Base-by-base conservation (phyloP, 345 rosid genomes). In the Melaleuca quinquenervia region DNA sequence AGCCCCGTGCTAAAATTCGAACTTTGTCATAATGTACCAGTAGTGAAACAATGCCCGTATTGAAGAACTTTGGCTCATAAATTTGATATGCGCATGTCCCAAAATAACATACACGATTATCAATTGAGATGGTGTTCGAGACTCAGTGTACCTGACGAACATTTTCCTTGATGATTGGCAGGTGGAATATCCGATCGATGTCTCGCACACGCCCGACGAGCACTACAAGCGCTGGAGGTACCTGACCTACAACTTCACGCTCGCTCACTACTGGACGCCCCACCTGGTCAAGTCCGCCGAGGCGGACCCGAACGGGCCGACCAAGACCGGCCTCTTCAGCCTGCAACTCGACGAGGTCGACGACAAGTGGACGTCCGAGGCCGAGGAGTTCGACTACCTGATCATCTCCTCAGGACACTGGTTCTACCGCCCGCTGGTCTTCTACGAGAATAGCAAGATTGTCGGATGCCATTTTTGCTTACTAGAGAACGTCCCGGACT, bases 391-490 rank as follows among this genome's bases (percentile, higher is more conserved):
- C 51, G 94, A 95, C 78, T 94, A 93, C 85, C 52, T 95, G 15
- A 90, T 97, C 89, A 60, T 95, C 86, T 92, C 92, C 1, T 90
- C 94, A 0, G 98, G 99, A n/a, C 97, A 94, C n/a, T 97, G 99
- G 98, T 95, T 95, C 90, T 94, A 32, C 86, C 94, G 98, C 0
- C 93, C 99, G 1, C 52, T 88, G 0, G 84, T 95, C 49, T 95
- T 90, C 92, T 92, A 91, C 54, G 94, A 97, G 87, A 86, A 91
- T 20, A 50, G 56, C 53, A 76, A 74, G 1, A 52, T 93, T 2
- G 86, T 84, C 0, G 99, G 98, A 41, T 97, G 99, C 89, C 93
- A 91, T 48, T 95, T 74, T 80, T 95, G 99, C 83, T 90, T 85
- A 6, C 80, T 90, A 12, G 87, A 90, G 3, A 91, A 95, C 24